Conservation (phyloP, 2,329 filamentous ascomycete species). For the Fragosphaeria purpurea region DNA sequence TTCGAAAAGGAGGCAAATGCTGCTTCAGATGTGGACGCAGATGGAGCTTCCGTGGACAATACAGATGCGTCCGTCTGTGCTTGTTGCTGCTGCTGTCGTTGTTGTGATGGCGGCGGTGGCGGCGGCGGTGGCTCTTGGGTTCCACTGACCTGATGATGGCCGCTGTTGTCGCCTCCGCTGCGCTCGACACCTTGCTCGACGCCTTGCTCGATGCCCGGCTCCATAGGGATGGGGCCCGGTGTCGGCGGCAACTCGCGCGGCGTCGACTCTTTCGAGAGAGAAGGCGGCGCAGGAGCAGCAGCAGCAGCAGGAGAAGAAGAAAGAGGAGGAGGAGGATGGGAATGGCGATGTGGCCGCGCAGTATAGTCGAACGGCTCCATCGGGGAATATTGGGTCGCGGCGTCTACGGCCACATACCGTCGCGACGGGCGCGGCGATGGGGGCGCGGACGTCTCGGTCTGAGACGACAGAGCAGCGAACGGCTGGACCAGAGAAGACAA, state of each 20-base stretch:
- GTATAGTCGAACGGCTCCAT: conserved; percentile 36
- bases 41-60: background rate
- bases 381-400: conserved; percentile 38
- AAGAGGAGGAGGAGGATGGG: background rate
- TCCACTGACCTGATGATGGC: background rate
- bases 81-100: no score
- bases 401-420: conserved; percentile 29
- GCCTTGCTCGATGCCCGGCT: conserved; percentile 17
- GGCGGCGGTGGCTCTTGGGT: no score
- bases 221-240: conserved; percentile 18
- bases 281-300: background rate
- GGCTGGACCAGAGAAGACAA: background rate
- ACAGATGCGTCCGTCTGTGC: no score
- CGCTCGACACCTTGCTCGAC: conserved; percentile 14
- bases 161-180: conserved; percentile 2
- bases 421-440: background rate
- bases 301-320: background rate
- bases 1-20: background rate
- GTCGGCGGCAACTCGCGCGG: conserved; percentile 19
- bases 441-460: background rate
- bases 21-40: background rate
- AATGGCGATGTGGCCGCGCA: conserved; percentile 5
- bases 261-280: conserved; percentile 4
- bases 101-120: no score
- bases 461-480: background rate